Conservation (phyloP, 2,329 filamentous ascomycete species). For the Aphanoascus verrucosus region DNA sequence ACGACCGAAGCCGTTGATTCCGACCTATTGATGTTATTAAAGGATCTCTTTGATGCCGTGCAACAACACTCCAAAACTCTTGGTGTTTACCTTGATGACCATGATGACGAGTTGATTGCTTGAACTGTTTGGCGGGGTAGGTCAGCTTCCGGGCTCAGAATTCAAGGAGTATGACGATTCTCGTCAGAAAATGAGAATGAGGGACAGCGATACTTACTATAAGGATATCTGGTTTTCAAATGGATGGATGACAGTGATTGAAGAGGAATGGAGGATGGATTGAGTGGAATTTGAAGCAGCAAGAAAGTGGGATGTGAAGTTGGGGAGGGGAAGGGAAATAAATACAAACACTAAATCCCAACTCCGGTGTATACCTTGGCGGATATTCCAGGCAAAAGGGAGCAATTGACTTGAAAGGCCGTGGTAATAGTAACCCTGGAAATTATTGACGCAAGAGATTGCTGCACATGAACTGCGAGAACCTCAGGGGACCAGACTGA, state of each 20-base stretch:
- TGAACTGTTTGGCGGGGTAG: conserved; percentile 11
- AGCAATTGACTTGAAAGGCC: not conserved
- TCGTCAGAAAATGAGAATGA: not conserved
- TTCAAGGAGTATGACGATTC: not conserved
- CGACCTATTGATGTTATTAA: conserved; percentile 57
- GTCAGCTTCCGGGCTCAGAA: not conserved
- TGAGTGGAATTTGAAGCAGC: conserved; percentile 1
- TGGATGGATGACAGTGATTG: not conserved
- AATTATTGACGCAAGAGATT: conserved; percentile 8
- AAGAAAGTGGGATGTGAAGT: conserved; percentile 5
- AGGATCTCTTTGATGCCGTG: not conserved
- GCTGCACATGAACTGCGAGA: not conserved
- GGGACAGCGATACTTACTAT: not conserved
- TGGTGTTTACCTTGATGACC: conserved; percentile 18
- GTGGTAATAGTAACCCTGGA: conserved; percentile 9
- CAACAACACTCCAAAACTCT: conserved; percentile 15
- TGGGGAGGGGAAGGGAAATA: conserved; percentile 13
- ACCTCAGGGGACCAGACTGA: not conserved
- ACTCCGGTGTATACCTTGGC: conserved; percentile 3
- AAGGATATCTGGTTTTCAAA: not conserved
- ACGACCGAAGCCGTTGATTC: conserved; percentile 99
- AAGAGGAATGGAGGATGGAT: conserved; percentile 3
- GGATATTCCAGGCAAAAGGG: conserved; percentile 10
- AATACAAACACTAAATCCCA: conserved; percentile 13
- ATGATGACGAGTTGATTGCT: conserved; percentile 14